Evolutionary conservation across 768 basidiomycete genomes (phyloP).

Genomic region (Hygrocybe punicea): DNA sequence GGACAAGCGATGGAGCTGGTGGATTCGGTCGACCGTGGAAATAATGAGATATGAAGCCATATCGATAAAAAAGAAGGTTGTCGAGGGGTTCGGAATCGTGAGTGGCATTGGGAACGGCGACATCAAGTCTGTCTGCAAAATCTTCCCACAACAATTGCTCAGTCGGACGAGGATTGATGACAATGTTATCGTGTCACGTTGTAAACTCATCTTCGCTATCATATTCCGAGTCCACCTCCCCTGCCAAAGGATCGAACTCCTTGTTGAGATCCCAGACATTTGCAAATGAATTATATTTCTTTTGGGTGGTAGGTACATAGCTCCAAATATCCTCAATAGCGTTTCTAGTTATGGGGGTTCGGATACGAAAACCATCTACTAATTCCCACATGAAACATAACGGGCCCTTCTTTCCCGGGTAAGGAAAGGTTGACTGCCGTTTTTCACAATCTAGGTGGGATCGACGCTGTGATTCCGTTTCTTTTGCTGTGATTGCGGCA

Average conservation of each 20-base stretch:
- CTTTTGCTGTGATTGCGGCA: background rate
- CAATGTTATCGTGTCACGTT: no score
- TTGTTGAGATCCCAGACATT: constrained; percentile 22
- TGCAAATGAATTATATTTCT: constrained; percentile 14
- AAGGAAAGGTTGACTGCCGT: background rate
- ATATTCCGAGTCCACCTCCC: background rate
- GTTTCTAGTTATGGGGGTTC: constrained; percentile 9
- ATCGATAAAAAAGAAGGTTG: background rate
- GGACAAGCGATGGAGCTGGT: background rate
- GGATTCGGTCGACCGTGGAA: background rate
- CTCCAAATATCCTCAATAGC: constrained; percentile 15
- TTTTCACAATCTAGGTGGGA: background rate
- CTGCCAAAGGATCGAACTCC: constrained; percentile 14
- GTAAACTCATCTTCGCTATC: constrained; percentile 3
- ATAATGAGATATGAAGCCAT: background rate
- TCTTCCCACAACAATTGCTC: background rate
- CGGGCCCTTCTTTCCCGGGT: constrained; percentile 20
- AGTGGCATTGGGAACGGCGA: background rate
- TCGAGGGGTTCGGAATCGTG: background rate
- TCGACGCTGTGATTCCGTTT: background rate
- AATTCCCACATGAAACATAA: constrained; percentile 20
- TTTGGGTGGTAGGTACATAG: constrained; percentile 6
- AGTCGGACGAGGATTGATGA: background rate
- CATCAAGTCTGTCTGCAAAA: background rate
- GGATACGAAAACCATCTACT: constrained; percentile 20